Evolutionary conservation across 164 flowering plant species (phyloP), one percentile per base, ranked within the genome.

Genomic region (Houttuynia cordata): DNA sequence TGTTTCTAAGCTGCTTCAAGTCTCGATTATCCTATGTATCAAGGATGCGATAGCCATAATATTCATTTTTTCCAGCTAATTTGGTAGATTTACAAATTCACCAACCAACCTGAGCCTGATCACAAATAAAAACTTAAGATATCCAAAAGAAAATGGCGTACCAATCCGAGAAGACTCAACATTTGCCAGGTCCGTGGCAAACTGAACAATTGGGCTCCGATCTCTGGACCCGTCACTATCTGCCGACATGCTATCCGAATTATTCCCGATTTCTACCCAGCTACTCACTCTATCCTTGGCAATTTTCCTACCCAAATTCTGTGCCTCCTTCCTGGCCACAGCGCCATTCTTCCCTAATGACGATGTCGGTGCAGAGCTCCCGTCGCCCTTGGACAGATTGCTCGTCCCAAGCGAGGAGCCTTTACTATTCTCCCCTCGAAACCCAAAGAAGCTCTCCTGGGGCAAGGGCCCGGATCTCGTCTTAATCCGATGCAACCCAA

Each of bases 381-480:
- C 59, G 18, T 62, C 65, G 56, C 18, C 25, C 66, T 53, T 63
- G 10, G 66, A 49, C 4, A 63, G 55, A 56, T 63, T 63, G 42
- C 66, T 63, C 10, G 41, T 59, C 0, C 60, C 66, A 14, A 56
- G 60, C 1, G 54, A 41, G 42, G 66, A 63, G 24, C 65, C 65
- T 59, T 55, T 62, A 14, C 49, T 8, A 19, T 41, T 57, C 20
- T 54, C 57, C 47, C 42, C 55, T 8, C 60, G 60, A 53, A 56
- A 63, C 47, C 81, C 83, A 21, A 81, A 87, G 70, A 91, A 88
- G 67, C 90, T 88, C 81, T 91, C 97, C 81, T 88, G 96, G n/a
- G 93, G 96, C 76, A 94, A 60, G 22, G 99, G 99, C 68, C 96
- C 97, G 1, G 99, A 94, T 71, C 97, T 74, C 42, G 97, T 91